A percentile compares a stretch with the other conserved stretches of the same genome.
Evolutionary conservation across 116 monocot genomes (phyloP).

Genomic region (Zostera marina): DNA sequence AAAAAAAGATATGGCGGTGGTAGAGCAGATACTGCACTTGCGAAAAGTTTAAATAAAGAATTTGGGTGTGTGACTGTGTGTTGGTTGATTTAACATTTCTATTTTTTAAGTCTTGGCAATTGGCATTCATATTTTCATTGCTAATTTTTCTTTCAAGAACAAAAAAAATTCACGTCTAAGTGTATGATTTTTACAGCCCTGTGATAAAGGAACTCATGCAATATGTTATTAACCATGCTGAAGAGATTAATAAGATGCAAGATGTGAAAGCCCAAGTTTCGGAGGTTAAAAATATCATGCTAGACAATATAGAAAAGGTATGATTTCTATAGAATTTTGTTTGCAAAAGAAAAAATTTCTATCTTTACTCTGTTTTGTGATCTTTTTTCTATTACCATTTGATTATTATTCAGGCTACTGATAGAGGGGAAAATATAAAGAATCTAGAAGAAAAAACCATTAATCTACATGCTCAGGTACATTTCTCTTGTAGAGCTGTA

Average conservation of each 20-base stretch:
- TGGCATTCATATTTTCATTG: background rate
- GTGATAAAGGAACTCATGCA: conserved; percentile 83
- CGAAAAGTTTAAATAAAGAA: conserved; percentile 93
- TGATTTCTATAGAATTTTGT: conserved; percentile 3
- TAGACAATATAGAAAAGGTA: conserved; percentile 92
- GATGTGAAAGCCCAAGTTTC: conserved; percentile 94
- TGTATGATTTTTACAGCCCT: conserved; percentile 29
- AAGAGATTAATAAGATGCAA: conserved; percentile 71
- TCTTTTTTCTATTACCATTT: conserved; percentile 1
- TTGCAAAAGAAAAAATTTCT: background rate
- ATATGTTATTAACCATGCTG: conserved; percentile 66
- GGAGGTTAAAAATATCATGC: conserved; percentile 84
- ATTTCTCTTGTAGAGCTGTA: background rate
- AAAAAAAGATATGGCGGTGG: conserved; percentile 80
- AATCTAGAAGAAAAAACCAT: conserved; percentile 66
- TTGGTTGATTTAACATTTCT: too few species aligned
- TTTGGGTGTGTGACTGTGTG: conserved; percentile 46
- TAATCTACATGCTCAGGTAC: conserved; percentile 60
- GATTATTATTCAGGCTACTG: conserved; percentile 30
- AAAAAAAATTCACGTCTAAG: background rate
- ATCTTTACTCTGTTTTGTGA: background rate
- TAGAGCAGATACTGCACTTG: conserved; percentile 79
- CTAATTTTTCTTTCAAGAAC: conserved; percentile 5
- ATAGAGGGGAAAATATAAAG: conserved; percentile 70
- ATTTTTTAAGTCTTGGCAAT: too few species aligned